Conservation (phyloP, 257 asterid genomes). For the Capsicum chinense region DNA sequence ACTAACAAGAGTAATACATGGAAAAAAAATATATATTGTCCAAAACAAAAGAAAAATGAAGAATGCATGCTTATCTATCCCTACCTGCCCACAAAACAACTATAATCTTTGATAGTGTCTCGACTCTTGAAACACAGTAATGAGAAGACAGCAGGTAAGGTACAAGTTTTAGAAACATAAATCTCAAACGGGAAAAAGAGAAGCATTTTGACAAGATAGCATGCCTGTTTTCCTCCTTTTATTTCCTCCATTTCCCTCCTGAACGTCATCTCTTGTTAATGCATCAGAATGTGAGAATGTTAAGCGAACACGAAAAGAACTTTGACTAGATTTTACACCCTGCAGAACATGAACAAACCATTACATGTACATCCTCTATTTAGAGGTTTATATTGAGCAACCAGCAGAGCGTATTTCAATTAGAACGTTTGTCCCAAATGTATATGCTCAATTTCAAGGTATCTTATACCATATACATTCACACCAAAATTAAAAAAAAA, state of each 20-base stretch:
- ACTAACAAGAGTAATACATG: not conserved
- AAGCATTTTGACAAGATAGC: conserved; percentile 7
- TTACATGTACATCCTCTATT: conserved; percentile 23
- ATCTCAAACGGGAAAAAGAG: conserved; percentile 12
- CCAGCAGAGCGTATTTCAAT: not conserved
- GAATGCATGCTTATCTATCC: not conserved
- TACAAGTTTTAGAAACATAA: not conserved
- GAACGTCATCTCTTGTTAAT: conserved; percentile 40
- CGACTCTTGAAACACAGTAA: not conserved
- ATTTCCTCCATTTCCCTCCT: conserved; percentile 56
- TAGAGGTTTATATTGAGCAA: not conserved
- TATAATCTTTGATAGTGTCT: not conserved
- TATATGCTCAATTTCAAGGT: not conserved
- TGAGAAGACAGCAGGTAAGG: not conserved
- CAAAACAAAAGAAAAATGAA: conserved; percentile 15
- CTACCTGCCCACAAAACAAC: not conserved
- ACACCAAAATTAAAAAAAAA: not conserved
- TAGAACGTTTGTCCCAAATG: not conserved
- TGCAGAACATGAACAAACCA: conserved; percentile 44
- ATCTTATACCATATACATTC: not conserved
- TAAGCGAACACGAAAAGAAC: conserved; percentile 68
- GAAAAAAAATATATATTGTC: not conserved
- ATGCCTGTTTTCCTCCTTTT: conserved; percentile 78
- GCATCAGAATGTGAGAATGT: conserved; percentile 56
- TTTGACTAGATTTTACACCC: conserved; percentile 61